Base-by-base conservation (phyloP, 2,329 filamentous ascomycete species). In the Cladosporium velox region DNA sequence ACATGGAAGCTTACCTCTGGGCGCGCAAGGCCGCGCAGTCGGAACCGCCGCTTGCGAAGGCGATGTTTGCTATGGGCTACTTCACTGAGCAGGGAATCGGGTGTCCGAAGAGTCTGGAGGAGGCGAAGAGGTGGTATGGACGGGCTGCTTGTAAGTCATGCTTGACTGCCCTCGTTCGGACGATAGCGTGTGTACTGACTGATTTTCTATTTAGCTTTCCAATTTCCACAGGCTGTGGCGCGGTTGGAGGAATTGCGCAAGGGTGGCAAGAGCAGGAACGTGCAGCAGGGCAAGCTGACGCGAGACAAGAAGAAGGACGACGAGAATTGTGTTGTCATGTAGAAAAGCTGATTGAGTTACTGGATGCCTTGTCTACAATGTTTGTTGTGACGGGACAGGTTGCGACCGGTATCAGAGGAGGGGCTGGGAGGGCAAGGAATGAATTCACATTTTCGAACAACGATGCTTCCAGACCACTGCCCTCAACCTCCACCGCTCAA, bases 81-180 rank as follows among this genome's bases (percentile, higher is more conserved):
- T 97, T 96, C 76, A 96, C 92, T 0, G 95, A 99, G 79, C 90
- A 95, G 59, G 95, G 95, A 14, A 98, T 99, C 72, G 95, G 95
- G 34, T 89, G 92, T 70, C 84, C 90, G 18, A 88, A 91, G 10
- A 96, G 94, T 77, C 74, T 97, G 72, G 95, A 99, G 74, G 95
- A 98, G 80, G 95, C 94, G 26, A 97, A 96, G 84, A 87, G 93
- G 72, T 99, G 95, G 95, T 99, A 99, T 80, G 97, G 93, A 86
- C 86, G 94, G 77, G 93, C 95, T 79, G 95, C 95, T 76, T 91
- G 94, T 97, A 84, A 88, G 92, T 88, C 67, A 18, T 41, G 24
- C 41, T 38, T 35, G 14, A 67, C n/a, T 58, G 7, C 54, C 21
- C 3, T 30, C 8, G 14, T 32, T 11, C n/a, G 51, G 30, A 32